These are phyloP conservation scores for Pythium aphanidermatum DNA, from an alignment of 352 stramenopile species.

Conservation along the genomic window DNA sequence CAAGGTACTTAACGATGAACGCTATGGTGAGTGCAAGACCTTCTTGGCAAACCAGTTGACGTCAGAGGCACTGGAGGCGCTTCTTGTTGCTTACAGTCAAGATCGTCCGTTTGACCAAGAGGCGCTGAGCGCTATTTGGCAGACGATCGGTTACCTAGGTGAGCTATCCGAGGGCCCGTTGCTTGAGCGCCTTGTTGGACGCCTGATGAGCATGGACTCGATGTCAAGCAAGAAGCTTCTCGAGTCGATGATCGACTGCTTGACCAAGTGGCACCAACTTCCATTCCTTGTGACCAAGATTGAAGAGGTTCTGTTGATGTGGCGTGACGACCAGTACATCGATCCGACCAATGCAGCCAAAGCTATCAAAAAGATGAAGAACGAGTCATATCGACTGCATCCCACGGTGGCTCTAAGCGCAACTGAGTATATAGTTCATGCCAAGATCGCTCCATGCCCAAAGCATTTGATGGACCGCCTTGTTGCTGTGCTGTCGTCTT, in stretches of 20 bases:
- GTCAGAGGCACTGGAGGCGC: conserved; percentile 46
- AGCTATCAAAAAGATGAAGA: conserved; percentile 35
- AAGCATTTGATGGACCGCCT: conserved; percentile 45
- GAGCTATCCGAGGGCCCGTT: conserved; percentile 52
- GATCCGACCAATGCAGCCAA: conserved; percentile 6
- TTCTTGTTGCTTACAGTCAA: conserved; percentile 62
- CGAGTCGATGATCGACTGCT: conserved; percentile 74
- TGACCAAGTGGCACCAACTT: conserved; percentile 70
- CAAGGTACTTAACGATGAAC: conserved; percentile 62
- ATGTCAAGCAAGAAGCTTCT: conserved; percentile 65
- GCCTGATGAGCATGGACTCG: conserved; percentile 70
- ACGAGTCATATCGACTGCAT: conserved; percentile 31
- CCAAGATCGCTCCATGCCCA: conserved; percentile 36
- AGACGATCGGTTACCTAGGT: conserved; percentile 61
- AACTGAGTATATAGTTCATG: conserved; percentile 58
- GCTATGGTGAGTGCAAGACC: conserved; percentile 66
- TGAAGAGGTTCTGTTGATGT: conserved; percentile 48
- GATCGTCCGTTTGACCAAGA: conserved; percentile 56
- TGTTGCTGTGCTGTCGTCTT: conserved; percentile 29
- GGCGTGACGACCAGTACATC: conserved; percentile 43
- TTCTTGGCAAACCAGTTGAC: conserved; percentile 70
- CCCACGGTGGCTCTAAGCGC: conserved; percentile 56
- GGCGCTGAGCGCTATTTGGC: conserved; percentile 66
- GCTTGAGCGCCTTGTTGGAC: conserved; percentile 51
- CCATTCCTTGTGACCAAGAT: conserved; percentile 57